Base-by-base conservation (phyloP, 148 eudicot genomes). In the Arbutus unedo region DNA sequence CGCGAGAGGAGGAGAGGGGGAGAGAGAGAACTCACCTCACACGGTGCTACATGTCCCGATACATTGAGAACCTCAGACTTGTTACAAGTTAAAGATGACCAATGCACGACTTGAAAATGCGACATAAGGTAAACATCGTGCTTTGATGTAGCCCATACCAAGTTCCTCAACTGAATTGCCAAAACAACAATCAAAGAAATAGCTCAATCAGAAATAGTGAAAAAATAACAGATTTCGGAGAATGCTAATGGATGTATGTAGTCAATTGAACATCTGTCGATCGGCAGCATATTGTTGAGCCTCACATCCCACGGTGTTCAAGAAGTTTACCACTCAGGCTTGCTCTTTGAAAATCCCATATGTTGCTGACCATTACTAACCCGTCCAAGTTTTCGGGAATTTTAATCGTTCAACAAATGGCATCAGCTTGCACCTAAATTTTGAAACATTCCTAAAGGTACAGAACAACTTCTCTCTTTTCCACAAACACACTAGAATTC, bases 101-200 rank as follows among this genome's bases (percentile, higher is more conserved):
- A 91, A 59, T 91, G 94, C 49, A 85, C 81, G 50, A 90, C 85
- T 51, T 87, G 83, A 51, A 81, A 91, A 84, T 91, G 91, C 68
- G 98, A 91, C 95, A 92, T 90, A 38, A 93, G 83, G 93, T 93
- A 94, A 43, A 93, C 95, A 86, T 94, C 95, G 81, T 94, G 98
- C 88, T 94, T 94, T 43, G 98, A 90, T 13, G 97, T 90, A 78
- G 98, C 97, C 93, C 98, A 94, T 49, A 94, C 97, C 93, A 94
- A 87, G 84, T 94, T 94, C 83, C 98, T 92, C 85, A 94, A 89
- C 98, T 94, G 90, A 88, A 90, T 72, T 49, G 77, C 47, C 76
- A 80, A 87, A 18, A 47, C 81, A 21, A 60, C 55, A 1, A 44
- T 38, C 8, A 49, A 43, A 23, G 21, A 25, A 60, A 50, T 14